Base-by-base conservation (phyloP, 768 basidiomycete genomes). In the Chalciporus piperatus region DNA sequence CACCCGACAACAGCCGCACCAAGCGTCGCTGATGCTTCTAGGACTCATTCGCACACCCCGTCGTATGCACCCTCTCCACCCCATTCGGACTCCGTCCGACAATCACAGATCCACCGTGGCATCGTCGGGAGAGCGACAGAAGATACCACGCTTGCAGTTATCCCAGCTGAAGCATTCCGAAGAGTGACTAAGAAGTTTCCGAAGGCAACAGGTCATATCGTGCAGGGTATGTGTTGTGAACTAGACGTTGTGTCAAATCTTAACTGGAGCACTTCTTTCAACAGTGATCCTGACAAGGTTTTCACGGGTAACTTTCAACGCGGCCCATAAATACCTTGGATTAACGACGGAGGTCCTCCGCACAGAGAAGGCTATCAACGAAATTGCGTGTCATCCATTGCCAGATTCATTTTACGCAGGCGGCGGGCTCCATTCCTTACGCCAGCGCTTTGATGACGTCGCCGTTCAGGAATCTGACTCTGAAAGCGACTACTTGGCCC, bases 91-190 rank as follows among this genome's bases (percentile, higher is more conserved):
- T 71, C 65, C 10, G 47, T 47, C 27, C 59, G 49, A 1, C 59
- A 48, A 28, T 53, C 59, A 40, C 72, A 75, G 41, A 61, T 76
- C 40, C 81, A 82, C 60, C 80, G 84, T 60, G 89, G 89, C 5
- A 84, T 89, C 5, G 84, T 98, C 19, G 95, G 94, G n/a, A 79
- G 96, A 33, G 97, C 97, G 7, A 87, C 87, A 5, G 89, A 91
- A 48, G 97, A 99, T 61, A 90, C 90, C 5, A 98, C 97, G 2
- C 74, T 99, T 17, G 97, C 96, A n/a, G 96, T 99, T 10, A 98
- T 99, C 49, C 97, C 97, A 22, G 96, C 97, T 2, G 94, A 98
- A 67, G 97, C 96, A 4, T 99, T 99, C 72, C 78, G 88, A 49
- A 78, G 94, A 45, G 74, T 99, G 37, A 98, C 96, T 3, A 92